Conservation (phyloP, 2,329 filamentous ascomycete genomes). For the Aspergillus sp. region DNA sequence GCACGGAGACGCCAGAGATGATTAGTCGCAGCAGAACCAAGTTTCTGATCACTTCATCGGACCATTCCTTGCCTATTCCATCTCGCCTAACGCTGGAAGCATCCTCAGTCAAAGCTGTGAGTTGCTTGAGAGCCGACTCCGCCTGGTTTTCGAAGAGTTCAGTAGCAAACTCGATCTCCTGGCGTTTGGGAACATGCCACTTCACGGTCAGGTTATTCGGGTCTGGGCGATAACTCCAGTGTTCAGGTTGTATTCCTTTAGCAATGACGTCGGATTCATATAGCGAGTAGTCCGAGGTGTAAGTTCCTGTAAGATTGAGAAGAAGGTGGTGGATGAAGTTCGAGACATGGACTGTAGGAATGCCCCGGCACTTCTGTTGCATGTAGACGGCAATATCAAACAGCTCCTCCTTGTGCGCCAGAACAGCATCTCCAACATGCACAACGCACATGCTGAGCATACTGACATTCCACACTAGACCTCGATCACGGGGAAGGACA, state of each 20-base stretch:
- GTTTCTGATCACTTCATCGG: constrained; percentile 89
- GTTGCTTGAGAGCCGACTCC: constrained; percentile 69
- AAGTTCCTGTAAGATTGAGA: constrained; percentile 90
- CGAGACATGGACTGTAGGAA: constrained; percentile 92
- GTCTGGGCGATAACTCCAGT: constrained; percentile 81
- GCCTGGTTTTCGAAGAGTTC: constrained; percentile 85
- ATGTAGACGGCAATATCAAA: constrained; percentile 92
- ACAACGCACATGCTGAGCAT: constrained; percentile 98
- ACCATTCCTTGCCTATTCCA: constrained; percentile 98
- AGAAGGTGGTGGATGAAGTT: constrained; percentile 97
- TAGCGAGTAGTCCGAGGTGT: constrained; percentile 83
- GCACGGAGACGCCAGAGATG: constrained; percentile 80
- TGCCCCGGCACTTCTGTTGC: constrained; percentile 91
- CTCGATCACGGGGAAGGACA: constrained; percentile 86
- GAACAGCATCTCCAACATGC: constrained; percentile 85
- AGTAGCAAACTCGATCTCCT: constrained; percentile 85
- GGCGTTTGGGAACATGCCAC: constrained; percentile 81
- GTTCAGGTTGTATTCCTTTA: constrained; percentile 69
- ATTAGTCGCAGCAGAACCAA: constrained; percentile 85
- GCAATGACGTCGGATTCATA: constrained; percentile 77
- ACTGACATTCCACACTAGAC: constrained; percentile 93
- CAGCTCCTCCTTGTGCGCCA: constrained; percentile 84
- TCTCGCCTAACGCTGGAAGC: constrained; percentile 81
- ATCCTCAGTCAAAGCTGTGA: constrained; percentile 77
- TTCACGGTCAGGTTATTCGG: constrained; percentile 76